phyloP scores from a whole-genome alignment of 2,329 filamentous ascomycete species.

The Trichoderma hamatum region DNA sequence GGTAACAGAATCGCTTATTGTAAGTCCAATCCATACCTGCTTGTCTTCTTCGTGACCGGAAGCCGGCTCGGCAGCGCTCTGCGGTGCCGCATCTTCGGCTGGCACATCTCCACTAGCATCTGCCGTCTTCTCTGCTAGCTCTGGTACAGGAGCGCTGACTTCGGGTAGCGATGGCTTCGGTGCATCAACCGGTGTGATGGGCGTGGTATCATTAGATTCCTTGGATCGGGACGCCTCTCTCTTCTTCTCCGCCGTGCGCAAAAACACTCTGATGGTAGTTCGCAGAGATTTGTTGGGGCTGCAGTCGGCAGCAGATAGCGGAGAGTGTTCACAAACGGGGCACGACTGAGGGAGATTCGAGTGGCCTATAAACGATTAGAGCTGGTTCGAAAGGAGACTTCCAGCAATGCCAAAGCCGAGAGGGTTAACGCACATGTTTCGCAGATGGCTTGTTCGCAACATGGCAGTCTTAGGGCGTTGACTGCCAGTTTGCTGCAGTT shows the following conservation, averaged over 20 bases:
- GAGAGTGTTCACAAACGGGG: constrained; percentile 90
- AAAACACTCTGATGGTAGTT: constrained; percentile 87
- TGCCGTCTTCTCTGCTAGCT: constrained; percentile 28
- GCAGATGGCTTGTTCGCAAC: constrained; percentile 95
- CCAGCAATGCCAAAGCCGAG: constrained; percentile 20
- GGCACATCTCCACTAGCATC: background rate
- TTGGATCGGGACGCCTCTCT: constrained; percentile 66
- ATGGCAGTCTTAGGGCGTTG: constrained; percentile 88
- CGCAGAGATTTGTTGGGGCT: constrained; percentile 88
- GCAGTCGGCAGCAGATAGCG: constrained; percentile 83
- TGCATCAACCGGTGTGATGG: constrained; percentile 48
- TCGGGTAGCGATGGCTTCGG: constrained; percentile 40
- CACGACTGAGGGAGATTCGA: constrained; percentile 75
- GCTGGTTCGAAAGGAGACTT: background rate
- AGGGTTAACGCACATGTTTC: constrained; percentile 67
- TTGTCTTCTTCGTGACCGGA: constrained; percentile 13
- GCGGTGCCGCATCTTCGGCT: background rate
- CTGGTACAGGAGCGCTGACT: constrained; percentile 30
- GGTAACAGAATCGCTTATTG: background rate
- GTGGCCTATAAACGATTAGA: constrained; percentile 60
- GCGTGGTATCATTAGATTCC: constrained; percentile 47
- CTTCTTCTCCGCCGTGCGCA: constrained; percentile 91
- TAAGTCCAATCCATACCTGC: constrained; percentile 24
- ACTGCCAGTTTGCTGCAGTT: constrained; percentile 89
- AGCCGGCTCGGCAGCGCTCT: background rate